These are phyloP conservation scores for Russula olivacea DNA, from an alignment of 768 basidiomycete species.

Conservation along the genomic window DNA sequence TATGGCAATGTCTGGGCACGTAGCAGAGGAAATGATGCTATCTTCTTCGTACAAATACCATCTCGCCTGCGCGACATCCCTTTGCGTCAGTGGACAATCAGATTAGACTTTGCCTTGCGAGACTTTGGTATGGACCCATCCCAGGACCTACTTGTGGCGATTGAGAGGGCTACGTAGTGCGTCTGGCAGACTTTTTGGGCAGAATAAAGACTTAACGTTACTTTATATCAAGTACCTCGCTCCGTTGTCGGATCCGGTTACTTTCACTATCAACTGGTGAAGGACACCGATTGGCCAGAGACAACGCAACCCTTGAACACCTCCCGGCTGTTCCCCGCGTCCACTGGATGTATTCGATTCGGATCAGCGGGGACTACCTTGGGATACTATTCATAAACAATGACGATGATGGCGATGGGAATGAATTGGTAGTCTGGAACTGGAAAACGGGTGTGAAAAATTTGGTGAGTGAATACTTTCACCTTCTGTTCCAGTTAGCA, in stretches of 20 bases:
- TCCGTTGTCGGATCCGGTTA: slow-evolving; percentile 12
- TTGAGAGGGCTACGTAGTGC: slow-evolving; percentile 28
- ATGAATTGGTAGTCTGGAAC: slow-evolving; percentile 21
- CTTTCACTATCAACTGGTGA: slow-evolving; percentile 13
- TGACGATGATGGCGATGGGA: background rate
- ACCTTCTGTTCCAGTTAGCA: background rate
- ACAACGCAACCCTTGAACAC: slow-evolving; percentile 16
- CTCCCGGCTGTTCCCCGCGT: background rate
- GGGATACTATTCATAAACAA: slow-evolving; percentile 12
- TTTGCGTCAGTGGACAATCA: slow-evolving; percentile 19
- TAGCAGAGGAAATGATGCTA: background rate
- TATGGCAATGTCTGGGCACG: slow-evolving; percentile 23
- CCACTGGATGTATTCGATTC: slow-evolving; percentile 18
- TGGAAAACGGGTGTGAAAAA: slow-evolving; percentile 20
- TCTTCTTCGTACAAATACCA: slow-evolving; percentile 18
- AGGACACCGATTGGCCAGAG: slow-evolving; percentile 8
- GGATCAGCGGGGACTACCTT: slow-evolving; percentile 18
- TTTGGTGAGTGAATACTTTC: slow-evolving; percentile 8
- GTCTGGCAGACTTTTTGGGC: slow-evolving; percentile 20
- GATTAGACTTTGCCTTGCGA: slow-evolving; percentile 6
- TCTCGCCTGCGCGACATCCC: slow-evolving; percentile 22
- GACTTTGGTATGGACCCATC: slow-evolving; percentile 25
- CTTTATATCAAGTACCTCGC: background rate
- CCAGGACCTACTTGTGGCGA: slow-evolving; percentile 22
- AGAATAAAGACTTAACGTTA: background rate